Percentiles rank a stretch among this genome's conserved stretches.
Evolutionary conservation across 371 early-diverging fungal genomes (phyloP).

Genomic region (Sporodiniella umbellata): DNA sequence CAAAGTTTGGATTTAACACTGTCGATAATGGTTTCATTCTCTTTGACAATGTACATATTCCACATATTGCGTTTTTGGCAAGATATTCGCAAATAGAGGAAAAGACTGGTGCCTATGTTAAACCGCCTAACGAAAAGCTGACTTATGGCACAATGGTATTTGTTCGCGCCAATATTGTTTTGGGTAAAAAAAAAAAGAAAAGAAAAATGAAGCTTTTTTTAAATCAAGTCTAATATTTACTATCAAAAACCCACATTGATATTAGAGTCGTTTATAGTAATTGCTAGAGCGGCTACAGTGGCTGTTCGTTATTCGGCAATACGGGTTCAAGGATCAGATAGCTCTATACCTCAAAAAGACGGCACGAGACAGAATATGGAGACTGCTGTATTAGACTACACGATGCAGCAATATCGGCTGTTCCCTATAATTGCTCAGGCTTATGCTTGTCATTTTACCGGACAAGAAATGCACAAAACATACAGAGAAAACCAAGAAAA

Average conservation of each 20-base stretch:
- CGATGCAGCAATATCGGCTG: slow-evolving; percentile 76
- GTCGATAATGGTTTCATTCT: slow-evolving; percentile 86
- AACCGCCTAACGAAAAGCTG: slow-evolving; percentile 75
- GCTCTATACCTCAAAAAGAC: slow-evolving; percentile 41
- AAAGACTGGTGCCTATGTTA: slow-evolving; percentile 66
- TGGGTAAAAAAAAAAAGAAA: slow-evolving; percentile 23
- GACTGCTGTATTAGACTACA: slow-evolving; percentile 78
- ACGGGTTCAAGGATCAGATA: slow-evolving; percentile 79
- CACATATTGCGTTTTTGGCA: slow-evolving; percentile 71
- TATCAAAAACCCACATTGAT: too few relatives aligned
- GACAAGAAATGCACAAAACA: slow-evolving; percentile 65
- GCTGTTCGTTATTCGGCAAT: slow-evolving; percentile 77
- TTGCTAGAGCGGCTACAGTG: slow-evolving; percentile 80
- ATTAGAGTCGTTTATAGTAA: slow-evolving; percentile 49
- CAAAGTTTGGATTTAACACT: slow-evolving; percentile 76
- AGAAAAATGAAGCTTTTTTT: neutral
- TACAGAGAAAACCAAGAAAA: slow-evolving; percentile 64
- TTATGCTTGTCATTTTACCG: slow-evolving; percentile 76
- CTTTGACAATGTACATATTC: slow-evolving; percentile 69
- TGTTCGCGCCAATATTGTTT: slow-evolving; percentile 64
- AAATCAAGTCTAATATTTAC: neutral
- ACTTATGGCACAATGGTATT: slow-evolving; percentile 82
- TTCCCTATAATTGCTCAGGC: slow-evolving; percentile 79
- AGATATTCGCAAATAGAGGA: slow-evolving; percentile 65
- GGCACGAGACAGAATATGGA: slow-evolving; percentile 44